A percentile compares a stretch with the other conserved stretches of the same genome.
phyloP scores from a whole-genome alignment of 2,329 filamentous ascomycete genomes.

The Aspergillus sp. region DNA sequence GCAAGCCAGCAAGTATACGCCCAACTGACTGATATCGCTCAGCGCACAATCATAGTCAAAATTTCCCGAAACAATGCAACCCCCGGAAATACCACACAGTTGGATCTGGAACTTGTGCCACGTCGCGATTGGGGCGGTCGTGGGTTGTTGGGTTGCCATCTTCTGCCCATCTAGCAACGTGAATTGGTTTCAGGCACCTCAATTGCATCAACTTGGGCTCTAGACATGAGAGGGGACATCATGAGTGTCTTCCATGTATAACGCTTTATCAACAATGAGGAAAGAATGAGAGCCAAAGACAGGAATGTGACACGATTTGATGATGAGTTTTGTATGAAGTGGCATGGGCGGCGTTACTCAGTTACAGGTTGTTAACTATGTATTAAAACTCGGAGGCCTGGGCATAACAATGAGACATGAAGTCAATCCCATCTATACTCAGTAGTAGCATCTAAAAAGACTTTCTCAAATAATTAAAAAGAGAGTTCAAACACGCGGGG shows the following conservation, averaged over 20 bases:
- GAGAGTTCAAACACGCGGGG: slow-evolving; percentile 14
- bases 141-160: slow-evolving; percentile 86
- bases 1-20: neutral
- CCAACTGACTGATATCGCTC: slow-evolving; percentile 9
- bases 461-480: slow-evolving; percentile 1
- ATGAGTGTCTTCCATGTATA: neutral
- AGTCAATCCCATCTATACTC: neutral
- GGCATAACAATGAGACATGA: neutral
- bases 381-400: neutral
- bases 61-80: slow-evolving; percentile 52
- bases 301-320: slow-evolving; percentile 20
- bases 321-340: slow-evolving; percentile 11
- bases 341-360: slow-evolving; percentile 12
- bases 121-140: slow-evolving; percentile 84
- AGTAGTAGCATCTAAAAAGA: neutral
- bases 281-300: neutral
- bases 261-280: slow-evolving; percentile 1
- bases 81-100: slow-evolving; percentile 50
- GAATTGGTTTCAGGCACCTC: neutral
- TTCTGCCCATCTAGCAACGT: slow-evolving; percentile 69
- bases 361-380: neutral
- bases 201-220: neutral
- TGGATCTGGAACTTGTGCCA: slow-evolving; percentile 73
- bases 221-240: neutral
- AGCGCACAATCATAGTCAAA: slow-evolving; percentile 72